Evolutionary conservation across 179 eudicot species (phyloP).

Genomic region (Amaranthus tricolor): DNA sequence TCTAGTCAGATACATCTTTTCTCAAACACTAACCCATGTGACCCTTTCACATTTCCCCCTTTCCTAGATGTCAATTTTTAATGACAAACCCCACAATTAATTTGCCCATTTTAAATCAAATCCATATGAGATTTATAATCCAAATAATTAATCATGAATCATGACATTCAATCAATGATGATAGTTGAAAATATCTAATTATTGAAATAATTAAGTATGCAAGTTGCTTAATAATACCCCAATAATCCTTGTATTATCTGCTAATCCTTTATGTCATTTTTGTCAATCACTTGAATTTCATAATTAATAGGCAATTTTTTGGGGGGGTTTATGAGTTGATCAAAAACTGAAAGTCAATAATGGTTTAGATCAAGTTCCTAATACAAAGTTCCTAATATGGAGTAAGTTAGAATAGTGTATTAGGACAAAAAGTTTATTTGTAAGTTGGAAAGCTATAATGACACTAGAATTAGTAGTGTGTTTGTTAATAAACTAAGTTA

Average conservation of each 20-base stretch:
- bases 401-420: no score
- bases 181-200: background rate
- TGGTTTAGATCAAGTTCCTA: no score
- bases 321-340: no score
- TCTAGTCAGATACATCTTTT: constrained; percentile 16
- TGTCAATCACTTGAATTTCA: background rate
- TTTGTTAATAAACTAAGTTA: no score
- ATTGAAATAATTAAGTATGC: background rate
- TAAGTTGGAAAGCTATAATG: no score
- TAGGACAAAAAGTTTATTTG: no score
- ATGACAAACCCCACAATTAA: background rate
- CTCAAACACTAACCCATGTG: constrained; percentile 22
- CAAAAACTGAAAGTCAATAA: no score
- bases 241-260: background rate
- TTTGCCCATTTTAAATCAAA: background rate
- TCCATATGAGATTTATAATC: background rate
- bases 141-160: background rate
- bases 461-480: no score
- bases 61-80: background rate
- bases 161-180: background rate
- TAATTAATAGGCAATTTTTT: background rate
- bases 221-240: background rate
- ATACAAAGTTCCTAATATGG: no score
- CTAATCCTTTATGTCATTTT: background rate
- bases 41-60: constrained; percentile 5